Base-by-base conservation (phyloP, 1,284 basidiomycete genomes). In the Xerocomus tenax region DNA sequence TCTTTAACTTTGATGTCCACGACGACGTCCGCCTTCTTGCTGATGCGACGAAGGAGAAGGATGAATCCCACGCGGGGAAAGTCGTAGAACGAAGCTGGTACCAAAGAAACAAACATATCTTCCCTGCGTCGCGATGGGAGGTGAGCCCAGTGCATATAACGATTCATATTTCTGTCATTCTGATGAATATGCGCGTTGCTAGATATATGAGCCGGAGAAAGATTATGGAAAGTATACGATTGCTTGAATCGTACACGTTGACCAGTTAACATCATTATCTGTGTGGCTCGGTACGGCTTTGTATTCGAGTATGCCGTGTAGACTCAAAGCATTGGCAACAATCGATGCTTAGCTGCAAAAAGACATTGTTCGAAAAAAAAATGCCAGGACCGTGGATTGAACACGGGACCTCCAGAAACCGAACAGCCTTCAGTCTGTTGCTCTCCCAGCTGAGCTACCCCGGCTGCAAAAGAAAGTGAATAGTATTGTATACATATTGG, bases 1-100 rank as follows among this genome's bases (percentile, higher is more conserved):
- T 99, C 47, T 99, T 99, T 75, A 96, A 91, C 69, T 99, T 99
- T 67, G 96, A 99, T 67, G 96, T 98, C 7, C 95, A 98, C 68
- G 95, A 98, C 64, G 95, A 99, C 65, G 88, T 98, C 9, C 88
- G 96, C 5, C 69, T 99, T 55, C 74, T 98, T n/a, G 84, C 90
- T 15, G 96, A 98, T 64, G 95, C 95, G 1, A 91, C 91, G 0
- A 82, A 87, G 54, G 95, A 98, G 69, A 98, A 98, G 71, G 93
- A 99, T 63, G 96, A 98, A 71, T 94, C 91, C 8, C 96, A 98
- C 63, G 96, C 96, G 0, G 96, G 96, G 2, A 99, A 99, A 66
- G 95, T 99, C 3, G 95, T 98, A 9, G 92, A 98, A 67, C 73
- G 96, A 54, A 88, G 87, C 53, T 99, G 90, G 79, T 98, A 98